Conservation (phyloP, 371 early-diverging fungal species). For the Syncephalastrum monosporum region DNA sequence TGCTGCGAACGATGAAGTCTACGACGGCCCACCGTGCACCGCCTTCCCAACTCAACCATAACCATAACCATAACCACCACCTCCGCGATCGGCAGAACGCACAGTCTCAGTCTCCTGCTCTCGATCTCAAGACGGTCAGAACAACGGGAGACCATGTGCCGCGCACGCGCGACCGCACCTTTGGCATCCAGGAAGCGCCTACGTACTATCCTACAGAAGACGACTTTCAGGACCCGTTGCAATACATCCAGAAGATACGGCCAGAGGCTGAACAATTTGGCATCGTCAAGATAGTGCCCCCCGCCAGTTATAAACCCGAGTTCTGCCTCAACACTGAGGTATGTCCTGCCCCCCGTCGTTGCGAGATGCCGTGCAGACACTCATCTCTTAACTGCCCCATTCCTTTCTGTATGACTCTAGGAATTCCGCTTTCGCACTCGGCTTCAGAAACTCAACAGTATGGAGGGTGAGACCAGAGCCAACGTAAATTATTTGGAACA, state of each 20-base stretch:
- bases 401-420: constrained; percentile 43
- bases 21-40: too few species aligned
- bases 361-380: not conserved
- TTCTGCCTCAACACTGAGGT: constrained; percentile 88
- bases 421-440: constrained; percentile 88
- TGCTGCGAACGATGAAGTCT: too few species aligned
- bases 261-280: constrained; percentile 81
- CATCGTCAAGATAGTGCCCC: constrained; percentile 93
- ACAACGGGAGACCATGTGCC: constrained; percentile 20
- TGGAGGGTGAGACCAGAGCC: constrained; percentile 88
- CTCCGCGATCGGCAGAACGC: constrained; percentile 4
- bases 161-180: constrained; percentile 54
- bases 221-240: constrained; percentile 84
- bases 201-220: constrained; percentile 81
- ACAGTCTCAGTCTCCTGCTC: constrained; percentile 15
- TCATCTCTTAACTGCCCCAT: constrained; percentile 4
- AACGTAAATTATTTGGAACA: constrained; percentile 90
- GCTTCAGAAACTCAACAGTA: constrained; percentile 85
- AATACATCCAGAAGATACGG: constrained; percentile 82
- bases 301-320: constrained; percentile 77
- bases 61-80: too few species aligned
- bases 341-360: too few species aligned
- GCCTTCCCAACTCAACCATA: too few species aligned
- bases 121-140: constrained; percentile 23
- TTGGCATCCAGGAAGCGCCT: constrained; percentile 74